A percentile compares a stretch with the other conserved stretches of the same genome.
Evolutionary conservation across 1,284 basidiomycete species (phyloP).

Genomic region (Sanghuangporus sanghuang): DNA sequence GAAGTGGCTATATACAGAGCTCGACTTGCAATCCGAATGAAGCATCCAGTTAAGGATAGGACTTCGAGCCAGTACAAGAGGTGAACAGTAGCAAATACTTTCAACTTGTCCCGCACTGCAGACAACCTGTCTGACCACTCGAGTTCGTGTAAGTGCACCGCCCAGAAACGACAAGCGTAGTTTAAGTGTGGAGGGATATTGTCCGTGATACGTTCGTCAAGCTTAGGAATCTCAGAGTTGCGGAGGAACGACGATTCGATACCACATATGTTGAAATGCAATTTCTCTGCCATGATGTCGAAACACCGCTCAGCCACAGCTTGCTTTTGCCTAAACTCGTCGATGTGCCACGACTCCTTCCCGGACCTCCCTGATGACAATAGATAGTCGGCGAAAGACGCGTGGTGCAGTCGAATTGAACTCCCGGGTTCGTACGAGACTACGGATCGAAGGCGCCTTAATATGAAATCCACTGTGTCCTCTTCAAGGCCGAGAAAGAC

Average conservation of each 20-base stretch:
- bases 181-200: not conserved
- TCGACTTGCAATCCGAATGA: not conserved
- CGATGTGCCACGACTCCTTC: not conserved
- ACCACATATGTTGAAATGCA: conserved; percentile 7
- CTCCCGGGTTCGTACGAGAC: not conserved
- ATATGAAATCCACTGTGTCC: not conserved
- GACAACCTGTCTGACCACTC: not conserved
- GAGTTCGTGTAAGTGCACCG: not conserved
- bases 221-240: not conserved
- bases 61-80: conserved; percentile 28
- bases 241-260: not conserved
- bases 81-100: conserved; percentile 17
- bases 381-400: not conserved
- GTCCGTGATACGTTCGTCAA: not conserved
- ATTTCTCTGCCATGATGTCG: not conserved
- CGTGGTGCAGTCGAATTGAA: not conserved
- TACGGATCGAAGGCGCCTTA: not conserved
- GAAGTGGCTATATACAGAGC: not conserved
- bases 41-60: conserved; percentile 20
- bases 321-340: not conserved
- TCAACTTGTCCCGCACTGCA: not conserved
- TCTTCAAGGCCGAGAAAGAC: not conserved
- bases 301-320: not conserved
- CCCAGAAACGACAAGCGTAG: conserved; percentile 6
- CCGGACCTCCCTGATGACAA: not conserved